A percentile compares a stretch with the other conserved stretches of the same genome.
Conservation (phyloP, 177 flowering plant genomes). For the Vitis hybrid region DNA sequence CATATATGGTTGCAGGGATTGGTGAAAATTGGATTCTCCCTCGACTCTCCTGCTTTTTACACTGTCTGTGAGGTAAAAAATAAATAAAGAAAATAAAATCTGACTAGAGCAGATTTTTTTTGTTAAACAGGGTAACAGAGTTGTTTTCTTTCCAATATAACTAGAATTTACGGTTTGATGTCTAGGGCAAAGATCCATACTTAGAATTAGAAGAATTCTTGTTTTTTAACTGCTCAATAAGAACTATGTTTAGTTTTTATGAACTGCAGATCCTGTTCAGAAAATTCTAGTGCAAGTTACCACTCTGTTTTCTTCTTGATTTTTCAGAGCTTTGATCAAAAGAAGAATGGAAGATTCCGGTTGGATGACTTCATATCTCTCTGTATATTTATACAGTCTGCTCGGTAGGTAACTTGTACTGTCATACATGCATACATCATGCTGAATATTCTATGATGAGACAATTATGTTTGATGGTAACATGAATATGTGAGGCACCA, state of each 20-base stretch:
- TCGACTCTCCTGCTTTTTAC: slow-evolving; percentile 84
- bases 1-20: slow-evolving; percentile 44
- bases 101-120: too few relatives aligned
- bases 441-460: not conserved
- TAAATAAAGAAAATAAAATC: not conserved
- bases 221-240: too few relatives aligned
- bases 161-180: too few relatives aligned
- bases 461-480: not conserved
- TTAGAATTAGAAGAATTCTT: too few relatives aligned
- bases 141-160: too few relatives aligned
- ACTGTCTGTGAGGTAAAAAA: slow-evolving; percentile 74
- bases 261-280: too few relatives aligned
- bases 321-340: slow-evolving; percentile 77
- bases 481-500: not conserved
- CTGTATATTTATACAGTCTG: slow-evolving; percentile 76
- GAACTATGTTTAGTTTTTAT: too few relatives aligned
- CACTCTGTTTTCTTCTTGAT: not conserved
- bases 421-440: not conserved
- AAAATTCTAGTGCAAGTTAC: not conserved
- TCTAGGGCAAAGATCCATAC: too few relatives aligned
- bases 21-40: slow-evolving; percentile 67
- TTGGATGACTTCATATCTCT: slow-evolving; percentile 81
- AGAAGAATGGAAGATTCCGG: slow-evolving; percentile 61
- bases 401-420: slow-evolving; percentile 45
- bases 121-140: too few relatives aligned